Conservation (phyloP, 176 grass and related monocot species). For the Eremochloa ophiuroides region DNA sequence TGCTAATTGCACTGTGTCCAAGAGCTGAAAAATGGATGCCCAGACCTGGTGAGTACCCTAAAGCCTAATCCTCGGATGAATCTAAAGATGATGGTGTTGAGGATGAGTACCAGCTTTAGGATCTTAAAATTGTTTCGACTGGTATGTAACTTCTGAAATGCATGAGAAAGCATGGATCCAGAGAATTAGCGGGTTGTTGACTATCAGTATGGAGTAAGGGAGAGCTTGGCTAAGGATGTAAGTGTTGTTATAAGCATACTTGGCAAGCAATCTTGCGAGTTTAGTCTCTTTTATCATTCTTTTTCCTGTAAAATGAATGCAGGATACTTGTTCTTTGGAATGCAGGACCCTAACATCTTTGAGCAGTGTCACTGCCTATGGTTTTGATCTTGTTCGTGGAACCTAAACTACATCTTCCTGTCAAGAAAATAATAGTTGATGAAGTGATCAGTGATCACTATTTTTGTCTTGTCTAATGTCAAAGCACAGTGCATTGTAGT, state of each 20-base stretch:
- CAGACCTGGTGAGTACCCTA: too few relatives aligned
- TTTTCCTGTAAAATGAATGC: background rate
- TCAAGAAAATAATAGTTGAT: too few relatives aligned
- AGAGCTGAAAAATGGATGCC: too few relatives aligned
- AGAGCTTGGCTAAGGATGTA: slow-evolving; percentile 77
- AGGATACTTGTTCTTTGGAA: too few relatives aligned
- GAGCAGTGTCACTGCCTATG: too few relatives aligned
- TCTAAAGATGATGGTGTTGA: slow-evolving; percentile 93
- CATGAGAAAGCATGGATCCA: slow-evolving; percentile 87
- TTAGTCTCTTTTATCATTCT: slow-evolving; percentile 24
- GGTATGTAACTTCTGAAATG: slow-evolving; percentile 96
- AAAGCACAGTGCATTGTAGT: too few relatives aligned
- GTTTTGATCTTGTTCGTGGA: too few relatives aligned
- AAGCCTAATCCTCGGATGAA: slow-evolving; percentile 71
- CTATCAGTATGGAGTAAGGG: slow-evolving; percentile 79
- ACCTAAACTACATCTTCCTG: too few relatives aligned
- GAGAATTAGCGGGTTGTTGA: slow-evolving; percentile 78
- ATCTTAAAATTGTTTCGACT: slow-evolving; percentile 72
- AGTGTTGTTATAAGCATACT: slow-evolving; percentile 81
- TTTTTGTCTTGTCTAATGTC: too few relatives aligned
- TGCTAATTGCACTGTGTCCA: too few relatives aligned
- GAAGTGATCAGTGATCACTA: too few relatives aligned
- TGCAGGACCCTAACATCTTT: too few relatives aligned
- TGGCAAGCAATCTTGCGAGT: slow-evolving; percentile 96
- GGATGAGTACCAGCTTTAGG: slow-evolving; percentile 94